phyloP scores from a whole-genome alignment of 2,329 filamentous ascomycete genomes.

The Colletotrichum orchidophilum region DNA sequence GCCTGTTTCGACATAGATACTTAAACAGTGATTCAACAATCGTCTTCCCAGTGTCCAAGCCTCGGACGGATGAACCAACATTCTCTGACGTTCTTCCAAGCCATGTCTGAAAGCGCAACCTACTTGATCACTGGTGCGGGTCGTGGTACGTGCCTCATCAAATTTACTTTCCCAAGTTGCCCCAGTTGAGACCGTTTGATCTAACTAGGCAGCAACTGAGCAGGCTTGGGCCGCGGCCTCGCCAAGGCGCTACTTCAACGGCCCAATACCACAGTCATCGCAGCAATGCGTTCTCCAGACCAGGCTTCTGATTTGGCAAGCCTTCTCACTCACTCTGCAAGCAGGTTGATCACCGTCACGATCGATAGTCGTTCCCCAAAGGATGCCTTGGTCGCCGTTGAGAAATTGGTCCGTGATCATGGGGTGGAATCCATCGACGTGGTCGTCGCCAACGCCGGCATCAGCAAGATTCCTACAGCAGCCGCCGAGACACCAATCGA shows the following conservation, averaged over 20 bases:
- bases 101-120: not conserved
- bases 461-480: constrained; percentile 32
- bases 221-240: constrained; percentile 47
- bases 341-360: not conserved
- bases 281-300: constrained; percentile 45
- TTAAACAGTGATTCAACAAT: not conserved
- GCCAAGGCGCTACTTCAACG: constrained; percentile 50
- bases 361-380: not conserved
- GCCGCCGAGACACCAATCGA: not conserved
- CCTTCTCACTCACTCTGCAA: constrained; percentile 40
- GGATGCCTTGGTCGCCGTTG: constrained; percentile 45
- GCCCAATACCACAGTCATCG: constrained; percentile 64
- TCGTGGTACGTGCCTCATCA: not conserved
- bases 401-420: constrained; percentile 39
- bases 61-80: not conserved
- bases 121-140: not conserved
- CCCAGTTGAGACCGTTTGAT: not conserved
- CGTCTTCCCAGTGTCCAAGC: not conserved
- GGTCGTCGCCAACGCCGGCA: constrained; percentile 62
- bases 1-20: not conserved
- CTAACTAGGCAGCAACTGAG: not conserved
- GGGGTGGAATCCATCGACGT: constrained; percentile 56
- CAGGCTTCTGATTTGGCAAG: constrained; percentile 38
- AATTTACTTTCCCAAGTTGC: not conserved
- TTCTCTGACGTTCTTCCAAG: not conserved